phyloP scores from a whole-genome alignment of 2,329 filamentous ascomycete species.

The Blastomyces emzantsi region DNA sequence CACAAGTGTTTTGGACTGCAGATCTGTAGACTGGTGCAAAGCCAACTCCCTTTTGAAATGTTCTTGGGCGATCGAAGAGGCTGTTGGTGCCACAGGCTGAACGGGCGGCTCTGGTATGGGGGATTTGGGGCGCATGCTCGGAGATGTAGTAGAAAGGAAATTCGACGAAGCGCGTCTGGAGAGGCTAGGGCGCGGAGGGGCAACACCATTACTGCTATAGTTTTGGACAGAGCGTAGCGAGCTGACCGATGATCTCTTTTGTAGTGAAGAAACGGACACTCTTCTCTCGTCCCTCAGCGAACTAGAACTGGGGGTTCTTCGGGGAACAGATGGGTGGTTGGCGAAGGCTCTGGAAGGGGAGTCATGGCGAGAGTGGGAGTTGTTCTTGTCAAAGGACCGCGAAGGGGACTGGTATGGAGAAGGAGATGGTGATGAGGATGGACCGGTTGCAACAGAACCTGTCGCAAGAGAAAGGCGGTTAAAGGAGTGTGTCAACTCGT shows the following conservation, averaged over 20 bases:
- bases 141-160: conserved; percentile 19
- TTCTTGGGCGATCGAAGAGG: conserved; percentile 53
- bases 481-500: conserved; percentile 6
- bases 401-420: conserved; percentile 7
- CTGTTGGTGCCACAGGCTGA: conserved; percentile 33
- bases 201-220: conserved; percentile 17
- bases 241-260: conserved; percentile 32
- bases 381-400: not conserved
- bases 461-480: conserved; percentile 11
- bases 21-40: conserved; percentile 44
- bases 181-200: conserved; percentile 25
- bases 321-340: conserved; percentile 18
- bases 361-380: conserved; percentile 8
- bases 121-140: conserved; percentile 24
- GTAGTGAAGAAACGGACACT: conserved; percentile 28
- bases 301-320: conserved; percentile 27
- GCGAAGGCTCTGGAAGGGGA: conserved; percentile 15
- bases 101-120: conserved; percentile 15
- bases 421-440: not conserved
- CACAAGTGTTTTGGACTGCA: conserved; percentile 58
- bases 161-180: conserved; percentile 31
- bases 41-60: conserved; percentile 63
- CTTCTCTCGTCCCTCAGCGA: conserved; percentile 31
- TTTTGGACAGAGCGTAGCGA: conserved; percentile 31
- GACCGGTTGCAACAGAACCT: not conserved